phyloP scores from a whole-genome alignment of 1,284 basidiomycete species.

The Cutaneotrichosporon cyanovorans region DNA sequence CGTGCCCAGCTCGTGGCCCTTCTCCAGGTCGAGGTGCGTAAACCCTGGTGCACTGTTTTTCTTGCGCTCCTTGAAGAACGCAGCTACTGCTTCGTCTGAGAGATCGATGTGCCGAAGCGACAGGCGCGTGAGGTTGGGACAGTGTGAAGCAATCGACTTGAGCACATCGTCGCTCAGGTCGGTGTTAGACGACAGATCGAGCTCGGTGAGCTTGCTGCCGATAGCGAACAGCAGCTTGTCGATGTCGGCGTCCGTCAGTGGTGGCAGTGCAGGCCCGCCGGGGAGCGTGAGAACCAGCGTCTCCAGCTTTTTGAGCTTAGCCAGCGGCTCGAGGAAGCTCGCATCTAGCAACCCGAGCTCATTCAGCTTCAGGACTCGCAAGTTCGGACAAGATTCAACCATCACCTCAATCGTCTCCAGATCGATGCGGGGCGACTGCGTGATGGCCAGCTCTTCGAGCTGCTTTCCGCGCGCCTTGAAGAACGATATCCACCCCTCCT shows the following conservation, averaged over 20 bases:
- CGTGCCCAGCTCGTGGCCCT: constrained; percentile 54
- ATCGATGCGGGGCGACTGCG: constrained; percentile 82
- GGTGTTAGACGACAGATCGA: constrained; percentile 61
- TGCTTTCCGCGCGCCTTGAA: constrained; percentile 56
- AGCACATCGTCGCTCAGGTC: constrained; percentile 57
- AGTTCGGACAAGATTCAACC: constrained; percentile 54
- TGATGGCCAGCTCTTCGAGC: constrained; percentile 70
- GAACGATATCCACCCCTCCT: constrained; percentile 68
- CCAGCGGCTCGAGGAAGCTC: constrained; percentile 55
- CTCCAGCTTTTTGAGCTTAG: constrained; percentile 37
- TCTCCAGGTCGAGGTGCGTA: constrained; percentile 54
- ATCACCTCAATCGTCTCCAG: constrained; percentile 60
- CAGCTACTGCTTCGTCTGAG: constrained; percentile 60
- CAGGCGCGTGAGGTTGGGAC: constrained; percentile 54
- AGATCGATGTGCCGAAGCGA: constrained; percentile 57
- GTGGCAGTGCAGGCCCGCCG: constrained; percentile 21
- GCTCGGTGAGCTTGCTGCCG: constrained; percentile 51
- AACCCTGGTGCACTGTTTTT: constrained; percentile 43
- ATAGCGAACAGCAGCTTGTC: constrained; percentile 53
- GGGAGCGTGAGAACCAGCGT: constrained; percentile 40
- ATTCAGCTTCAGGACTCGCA: constrained; percentile 66
- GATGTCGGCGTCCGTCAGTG: constrained; percentile 56
- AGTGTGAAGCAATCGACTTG: constrained; percentile 54
- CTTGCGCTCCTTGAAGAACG: constrained; percentile 55
- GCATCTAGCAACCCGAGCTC: constrained; percentile 70